Conservation (phyloP, 2,329 filamentous ascomycete genomes). For the Aureobasidium sp. region DNA sequence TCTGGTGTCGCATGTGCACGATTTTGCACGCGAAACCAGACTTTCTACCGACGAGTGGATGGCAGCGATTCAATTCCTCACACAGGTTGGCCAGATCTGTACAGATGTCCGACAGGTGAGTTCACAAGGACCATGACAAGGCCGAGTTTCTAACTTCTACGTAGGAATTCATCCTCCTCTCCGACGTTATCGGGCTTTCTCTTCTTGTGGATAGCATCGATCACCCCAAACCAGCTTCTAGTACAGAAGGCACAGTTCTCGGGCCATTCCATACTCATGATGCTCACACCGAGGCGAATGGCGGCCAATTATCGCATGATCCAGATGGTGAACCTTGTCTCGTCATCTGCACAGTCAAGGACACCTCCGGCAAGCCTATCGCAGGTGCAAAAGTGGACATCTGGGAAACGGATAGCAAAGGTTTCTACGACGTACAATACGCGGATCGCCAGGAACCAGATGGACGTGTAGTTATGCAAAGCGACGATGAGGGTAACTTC, state of each 20-base stretch:
- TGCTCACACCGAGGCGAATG: constrained; percentile 63
- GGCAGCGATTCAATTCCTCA: constrained; percentile 76
- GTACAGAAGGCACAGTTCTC: constrained; percentile 82
- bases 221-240: constrained; percentile 76
- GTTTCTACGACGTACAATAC: constrained; percentile 86
- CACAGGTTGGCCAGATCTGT: constrained; percentile 76
- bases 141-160: no score
- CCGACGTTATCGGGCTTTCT: constrained; percentile 81
- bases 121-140: no score
- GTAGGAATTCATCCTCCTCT: constrained; percentile 83
- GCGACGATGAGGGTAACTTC: constrained; percentile 77
- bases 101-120: constrained; percentile 72
- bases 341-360: constrained; percentile 76
- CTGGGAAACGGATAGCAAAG: constrained; percentile 87
- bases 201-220: constrained; percentile 86
- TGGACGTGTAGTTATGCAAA: constrained; percentile 75
- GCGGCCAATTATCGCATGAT: constrained; percentile 72
- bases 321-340: constrained; percentile 74
- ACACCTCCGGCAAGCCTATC: constrained; percentile 70
- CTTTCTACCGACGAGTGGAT: constrained; percentile 84
- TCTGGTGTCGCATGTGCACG: constrained; percentile 81
- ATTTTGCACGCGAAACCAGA: constrained; percentile 83
- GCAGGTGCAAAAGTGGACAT: constrained; percentile 77
- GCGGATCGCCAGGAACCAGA: constrained; percentile 69
- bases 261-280: constrained; percentile 89